These are phyloP conservation scores for Alternaria sp. DNA, from an alignment of 2,329 filamentous ascomycete species.

Conservation along the genomic window DNA sequence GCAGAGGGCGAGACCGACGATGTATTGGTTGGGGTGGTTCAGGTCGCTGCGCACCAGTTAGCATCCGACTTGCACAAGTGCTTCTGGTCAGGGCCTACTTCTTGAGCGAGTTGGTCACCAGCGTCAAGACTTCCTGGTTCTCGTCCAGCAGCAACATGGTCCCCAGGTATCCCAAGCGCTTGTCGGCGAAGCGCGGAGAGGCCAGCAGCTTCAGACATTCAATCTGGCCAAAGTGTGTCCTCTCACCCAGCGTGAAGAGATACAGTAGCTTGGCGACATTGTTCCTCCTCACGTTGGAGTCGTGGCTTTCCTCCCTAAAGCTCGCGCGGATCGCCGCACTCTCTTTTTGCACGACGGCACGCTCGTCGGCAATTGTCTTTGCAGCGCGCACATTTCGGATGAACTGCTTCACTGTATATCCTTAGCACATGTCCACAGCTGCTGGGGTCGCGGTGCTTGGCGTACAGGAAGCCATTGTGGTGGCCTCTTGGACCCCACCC, in stretches of 20 bases:
- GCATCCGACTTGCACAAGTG: neutral
- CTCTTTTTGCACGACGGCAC: constrained; percentile 98
- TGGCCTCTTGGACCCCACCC: constrained; percentile 60
- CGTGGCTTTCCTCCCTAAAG: constrained; percentile 95
- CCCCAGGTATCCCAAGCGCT: constrained; percentile 91
- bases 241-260: constrained; percentile 95
- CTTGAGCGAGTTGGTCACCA: constrained; percentile 97
- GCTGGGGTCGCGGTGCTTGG: constrained; percentile 37
- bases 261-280: constrained; percentile 99
- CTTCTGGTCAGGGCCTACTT: constrained; percentile 68
- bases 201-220: constrained; percentile 98
- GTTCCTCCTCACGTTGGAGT: constrained; percentile 91
- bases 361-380: constrained; percentile 98
- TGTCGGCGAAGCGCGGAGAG: constrained; percentile 96
- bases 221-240: constrained; percentile 98
- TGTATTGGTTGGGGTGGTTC: constrained; percentile 97
- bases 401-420: constrained; percentile 89
- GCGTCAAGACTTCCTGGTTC: constrained; percentile 95
- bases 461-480: constrained; percentile 66
- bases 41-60: constrained; percentile 73
- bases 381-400: constrained; percentile 98
- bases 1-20: constrained; percentile 94
- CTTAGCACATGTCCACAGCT: constrained; percentile 40
- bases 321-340: constrained; percentile 97
- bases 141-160: constrained; percentile 97